Evolutionary conservation across 495 filamentous ascomycete species (phyloP), one percentile per base, ranked within the genome.

Genomic region (Podospora comata): DNA sequence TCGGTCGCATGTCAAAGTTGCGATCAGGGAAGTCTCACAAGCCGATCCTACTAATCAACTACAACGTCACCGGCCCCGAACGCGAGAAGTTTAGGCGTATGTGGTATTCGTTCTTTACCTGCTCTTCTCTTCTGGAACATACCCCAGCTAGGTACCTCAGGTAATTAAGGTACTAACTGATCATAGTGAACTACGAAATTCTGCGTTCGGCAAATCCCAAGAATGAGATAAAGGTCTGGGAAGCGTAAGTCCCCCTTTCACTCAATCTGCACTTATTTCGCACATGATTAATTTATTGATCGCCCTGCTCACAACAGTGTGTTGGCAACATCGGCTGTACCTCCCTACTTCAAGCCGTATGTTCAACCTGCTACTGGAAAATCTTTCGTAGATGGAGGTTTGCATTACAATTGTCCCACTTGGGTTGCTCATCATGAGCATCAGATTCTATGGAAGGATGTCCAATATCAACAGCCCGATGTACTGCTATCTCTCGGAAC

Each of bases 191-290:
- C 3, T 82, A 86, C 68, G 68, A 74, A 32, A 83, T 87, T 64
- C 69, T 81, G 60, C 72, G 85, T 18, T 79, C 80, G 6, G 79
- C 84, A 60, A 71, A 76, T 7, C 76, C 79, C 3, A 55, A 69
- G 1, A 75, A 71, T 26, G 83, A 86, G 59, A 67, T 86, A 19
- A 82, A 80, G 64, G 75, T 79, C 2, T 87, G 85, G 85, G 83
- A 88, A 79, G 83, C 79, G 81, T 67, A 34, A 20, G 65, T 67
- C 18, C 4, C 30, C 23, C 23, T 23, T 23, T 23, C 23, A 23
- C 23, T 23, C 23, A 23, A 23, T 23, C 23, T 23, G 23, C 23
- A 23, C 1, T 23, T 23, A 23, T 23, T 23, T 23, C 1, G 23
- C 23, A 23, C 1, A 23, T 23, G 23, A 2, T 23, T 23, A 23